phyloP scores from a whole-genome alignment of 2,329 filamentous ascomycete species.

The Cercospora sesami region DNA sequence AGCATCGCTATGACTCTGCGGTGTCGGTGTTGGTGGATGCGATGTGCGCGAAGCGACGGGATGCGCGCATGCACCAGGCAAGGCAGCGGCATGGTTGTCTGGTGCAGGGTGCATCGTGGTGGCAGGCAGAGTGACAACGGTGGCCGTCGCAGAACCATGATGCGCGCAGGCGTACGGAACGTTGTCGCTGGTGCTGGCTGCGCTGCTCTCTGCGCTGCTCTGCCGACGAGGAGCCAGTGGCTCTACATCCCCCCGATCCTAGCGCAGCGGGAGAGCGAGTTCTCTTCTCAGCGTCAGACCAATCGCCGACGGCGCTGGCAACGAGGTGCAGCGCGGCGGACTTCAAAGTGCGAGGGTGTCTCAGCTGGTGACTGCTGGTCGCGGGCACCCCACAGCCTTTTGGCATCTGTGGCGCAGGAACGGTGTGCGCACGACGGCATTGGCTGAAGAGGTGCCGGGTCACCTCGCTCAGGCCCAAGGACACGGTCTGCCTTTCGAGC shows the following conservation, averaged over 20 bases:
- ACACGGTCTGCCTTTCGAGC: neutral
- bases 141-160: neutral
- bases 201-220: neutral
- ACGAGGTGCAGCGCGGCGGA: neutral
- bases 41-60: neutral
- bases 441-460: neutral
- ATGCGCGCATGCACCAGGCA: slow-evolving; percentile 1
- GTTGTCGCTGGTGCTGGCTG: neutral
- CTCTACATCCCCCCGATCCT: slow-evolving; percentile 10
- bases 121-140: too few relatives aligned
- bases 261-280: neutral
- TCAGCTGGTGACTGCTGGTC: neutral
- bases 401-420: neutral
- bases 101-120: neutral
- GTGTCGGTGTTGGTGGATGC: neutral
- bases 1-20: neutral
- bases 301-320: neutral
- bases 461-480: neutral
- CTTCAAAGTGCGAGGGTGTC: neutral
- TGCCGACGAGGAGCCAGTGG: slow-evolving; percentile 19
- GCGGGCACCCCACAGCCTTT: neutral
- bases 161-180: neutral
- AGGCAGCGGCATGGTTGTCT: neutral
- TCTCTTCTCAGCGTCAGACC: too few relatives aligned
- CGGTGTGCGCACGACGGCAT: neutral